A percentile compares a stretch with the other conserved stretches of the same genome.
phyloP scores from a whole-genome alignment of 2,329 filamentous ascomycete genomes.

The Fusarium sublunatum region DNA sequence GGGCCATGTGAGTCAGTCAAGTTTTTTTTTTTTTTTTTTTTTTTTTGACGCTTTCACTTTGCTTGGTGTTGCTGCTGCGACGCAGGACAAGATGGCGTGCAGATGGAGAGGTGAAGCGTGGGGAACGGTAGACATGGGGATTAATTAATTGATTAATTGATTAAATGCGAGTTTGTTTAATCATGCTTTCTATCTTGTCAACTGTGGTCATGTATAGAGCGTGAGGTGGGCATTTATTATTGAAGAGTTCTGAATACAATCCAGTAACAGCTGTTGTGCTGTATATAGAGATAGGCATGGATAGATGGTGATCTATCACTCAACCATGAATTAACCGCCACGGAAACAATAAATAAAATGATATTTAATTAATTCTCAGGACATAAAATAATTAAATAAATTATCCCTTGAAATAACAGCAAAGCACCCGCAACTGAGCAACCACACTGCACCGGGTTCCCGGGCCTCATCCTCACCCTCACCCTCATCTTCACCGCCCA shows the following conservation, averaged over 20 bases:
- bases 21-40: no score
- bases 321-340: not conserved
- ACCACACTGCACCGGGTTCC: conserved; percentile 40
- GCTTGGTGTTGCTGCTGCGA: conserved; percentile 15
- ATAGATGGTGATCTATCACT: not conserved
- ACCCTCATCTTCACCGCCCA: conserved; percentile 30
- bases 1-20: conserved; percentile 37
- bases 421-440: conserved; percentile 28
- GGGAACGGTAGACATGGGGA: not conserved
- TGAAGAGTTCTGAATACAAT: no score
- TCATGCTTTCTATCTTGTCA: not conserved
- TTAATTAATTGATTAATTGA: not conserved
- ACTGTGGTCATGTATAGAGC: no score
- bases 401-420: conserved; percentile 5
- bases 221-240: no score
- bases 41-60: not conserved
- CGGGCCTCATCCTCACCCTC: no score
- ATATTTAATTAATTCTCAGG: conserved; percentile 1
- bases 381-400: conserved; percentile 13
- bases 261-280: no score
- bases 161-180: not conserved
- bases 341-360: conserved; percentile 6
- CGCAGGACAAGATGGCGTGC: conserved; percentile 27
- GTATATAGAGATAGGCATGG: no score
- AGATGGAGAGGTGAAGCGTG: conserved; percentile 9